A percentile compares a stretch with the other conserved stretches of the same genome.
These are phyloP conservation scores for Nyssa sinensis DNA, from an alignment of 148 eudicot species.

Conservation along the genomic window DNA sequence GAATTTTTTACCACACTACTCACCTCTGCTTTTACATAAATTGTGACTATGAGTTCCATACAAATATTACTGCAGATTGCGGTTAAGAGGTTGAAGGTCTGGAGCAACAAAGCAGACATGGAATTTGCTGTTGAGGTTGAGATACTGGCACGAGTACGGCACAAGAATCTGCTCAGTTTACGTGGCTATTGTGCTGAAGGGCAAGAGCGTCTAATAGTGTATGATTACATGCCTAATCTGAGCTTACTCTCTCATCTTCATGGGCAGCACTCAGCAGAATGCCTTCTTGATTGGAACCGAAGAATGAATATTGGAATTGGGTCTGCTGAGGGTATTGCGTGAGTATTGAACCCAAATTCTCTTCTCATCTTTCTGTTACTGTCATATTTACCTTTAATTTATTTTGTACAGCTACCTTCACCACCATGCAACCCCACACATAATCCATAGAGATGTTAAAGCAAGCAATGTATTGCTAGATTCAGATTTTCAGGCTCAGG, in stretches of 20 bases:
- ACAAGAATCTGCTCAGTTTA: slow-evolving; percentile 68
- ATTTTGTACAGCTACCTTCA: slow-evolving; percentile 69
- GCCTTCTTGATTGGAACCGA: slow-evolving; percentile 81
- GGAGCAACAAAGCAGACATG: slow-evolving; percentile 81
- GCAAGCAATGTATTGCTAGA: slow-evolving; percentile 87
- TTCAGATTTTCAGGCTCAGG: slow-evolving; percentile 53
- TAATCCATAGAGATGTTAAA: slow-evolving; percentile 91
- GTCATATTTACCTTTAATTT: background rate
- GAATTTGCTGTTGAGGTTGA: slow-evolving; percentile 88
- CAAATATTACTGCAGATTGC: slow-evolving; percentile 65
- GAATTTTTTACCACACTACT: background rate
- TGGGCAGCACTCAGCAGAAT: slow-evolving; percentile 82
- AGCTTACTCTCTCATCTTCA: slow-evolving; percentile 86
- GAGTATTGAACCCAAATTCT: slow-evolving; percentile 25
- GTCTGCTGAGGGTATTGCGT: slow-evolving; percentile 89
- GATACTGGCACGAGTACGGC: slow-evolving; percentile 79
- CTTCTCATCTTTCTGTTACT: background rate
- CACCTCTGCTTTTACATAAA: background rate
- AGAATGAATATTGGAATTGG: slow-evolving; percentile 84
- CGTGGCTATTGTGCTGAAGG: slow-evolving; percentile 96
- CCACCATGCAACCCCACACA: slow-evolving; percentile 81
- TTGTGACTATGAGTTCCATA: slow-evolving; percentile 13
- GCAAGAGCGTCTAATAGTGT: slow-evolving; percentile 88
- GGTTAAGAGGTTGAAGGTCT: slow-evolving; percentile 85
- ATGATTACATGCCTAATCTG: slow-evolving; percentile 83